Percentiles rank a stretch among this genome's conserved stretches.
Conservation (phyloP, 805 yeast species). For the Ogataea methanolica region DNA sequence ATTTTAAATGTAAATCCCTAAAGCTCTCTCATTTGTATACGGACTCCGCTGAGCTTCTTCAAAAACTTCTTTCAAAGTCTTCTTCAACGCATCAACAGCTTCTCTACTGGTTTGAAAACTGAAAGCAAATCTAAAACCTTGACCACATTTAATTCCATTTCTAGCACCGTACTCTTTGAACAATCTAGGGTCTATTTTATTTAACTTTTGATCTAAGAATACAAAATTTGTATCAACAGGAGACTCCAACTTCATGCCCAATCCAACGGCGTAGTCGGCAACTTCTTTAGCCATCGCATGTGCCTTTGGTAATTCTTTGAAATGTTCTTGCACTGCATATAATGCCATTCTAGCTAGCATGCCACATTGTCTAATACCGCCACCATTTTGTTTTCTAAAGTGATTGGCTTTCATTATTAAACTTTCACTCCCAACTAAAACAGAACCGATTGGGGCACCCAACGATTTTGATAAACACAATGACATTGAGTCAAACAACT, state of each 20-base stretch:
- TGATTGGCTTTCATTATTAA: conserved; percentile 72
- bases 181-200: conserved; percentile 50
- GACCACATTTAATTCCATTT: conserved; percentile 56
- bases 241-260: conserved; percentile 56
- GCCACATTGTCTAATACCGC: conserved; percentile 90
- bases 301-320: conserved; percentile 47
- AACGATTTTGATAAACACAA: conserved; percentile 84
- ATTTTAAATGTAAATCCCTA: conserved; percentile 1
- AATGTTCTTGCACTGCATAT: conserved; percentile 71
- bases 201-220: conserved; percentile 55
- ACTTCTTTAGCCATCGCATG: conserved; percentile 51
- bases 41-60: conserved; percentile 53
- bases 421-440: conserved; percentile 62
- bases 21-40: conserved; percentile 17
- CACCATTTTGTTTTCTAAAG: conserved; percentile 88
- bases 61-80: conserved; percentile 52
- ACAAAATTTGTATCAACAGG: conserved; percentile 86
- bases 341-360: conserved; percentile 75
- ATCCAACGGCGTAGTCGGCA: conserved; percentile 43
- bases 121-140: conserved; percentile 73
- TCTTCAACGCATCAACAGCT: conserved; percentile 53
- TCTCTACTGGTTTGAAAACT: conserved; percentile 62
- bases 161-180: conserved; percentile 38
- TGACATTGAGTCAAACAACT: conserved; percentile 81
- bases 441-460: conserved; percentile 92